Base-by-base conservation (phyloP, 371 early-diverging fungal species). In the Mortierella sp. region DNA sequence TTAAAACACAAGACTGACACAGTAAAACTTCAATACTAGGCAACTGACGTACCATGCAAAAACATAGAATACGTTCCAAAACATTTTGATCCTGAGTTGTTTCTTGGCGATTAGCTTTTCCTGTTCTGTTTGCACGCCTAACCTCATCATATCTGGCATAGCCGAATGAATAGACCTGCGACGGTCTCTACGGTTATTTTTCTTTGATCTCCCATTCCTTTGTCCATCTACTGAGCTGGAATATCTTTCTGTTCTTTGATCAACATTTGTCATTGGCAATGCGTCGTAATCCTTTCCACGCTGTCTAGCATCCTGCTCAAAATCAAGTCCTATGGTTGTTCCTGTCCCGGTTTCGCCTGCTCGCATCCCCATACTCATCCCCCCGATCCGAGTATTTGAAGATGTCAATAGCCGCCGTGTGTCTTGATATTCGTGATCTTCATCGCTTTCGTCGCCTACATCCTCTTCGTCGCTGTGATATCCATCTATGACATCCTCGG, bases 321-420 rank as follows among this genome's bases (percentile, higher is more conserved):
- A 61, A 31, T 79, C 80, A 26, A 79, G 56, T 7, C 80, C 70
- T 29, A 79, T 74, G 37, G 56, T 79, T 32, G 80, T 79, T 15
- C 80, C 80, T n/a, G 74, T 79, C 1, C 80, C 80, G 5, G 74
- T 79, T 64, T 79, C 80, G 26, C 80, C 80, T 0, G 47, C 80
- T 5, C 80, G 54, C 68, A 79, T 66, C 4, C 80, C 80, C 70
- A 73, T 73, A 3, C 80, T 70, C 57, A 79, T 62, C 5, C 80
- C 80, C 15, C 80, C 74, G 23, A 70, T 35, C 2, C 61, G 47
- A 7, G 70, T 54, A 32, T 77, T 77, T 13, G 74, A 73, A 22
- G 62, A 66, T 17, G 66, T 19, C 28, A 79, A 40, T 2, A 79
- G 61, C 10, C 64, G 67, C 28, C 40, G 60, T 34, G 63, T 62